Evolutionary conservation across 1,284 basidiomycete species (phyloP).

Genomic region (Phylloboletellus chloephorus): DNA sequence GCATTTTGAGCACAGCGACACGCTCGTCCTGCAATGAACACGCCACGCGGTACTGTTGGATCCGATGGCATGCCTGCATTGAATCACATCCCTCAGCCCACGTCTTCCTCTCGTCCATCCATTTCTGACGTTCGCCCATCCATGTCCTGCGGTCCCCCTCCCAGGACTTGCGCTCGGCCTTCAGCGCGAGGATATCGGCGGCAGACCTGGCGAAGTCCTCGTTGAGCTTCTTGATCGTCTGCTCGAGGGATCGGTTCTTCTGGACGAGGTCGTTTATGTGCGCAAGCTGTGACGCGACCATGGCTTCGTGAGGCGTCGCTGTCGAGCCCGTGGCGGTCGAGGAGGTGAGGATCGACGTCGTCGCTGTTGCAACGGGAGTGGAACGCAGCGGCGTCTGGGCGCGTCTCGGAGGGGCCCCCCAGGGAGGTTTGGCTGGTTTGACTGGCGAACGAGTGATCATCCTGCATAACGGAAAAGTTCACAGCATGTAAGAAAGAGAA

Average conservation of each 20-base stretch:
- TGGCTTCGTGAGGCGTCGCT: constrained; percentile 43
- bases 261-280: constrained; percentile 67
- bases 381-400: constrained; percentile 22
- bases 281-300: constrained; percentile 49
- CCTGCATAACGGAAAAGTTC: constrained; percentile 2
- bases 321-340: constrained; percentile 28
- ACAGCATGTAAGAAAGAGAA: background rate
- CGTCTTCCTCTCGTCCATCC: constrained; percentile 46
- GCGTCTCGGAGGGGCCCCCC: constrained; percentile 18
- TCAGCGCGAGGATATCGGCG: constrained; percentile 16
- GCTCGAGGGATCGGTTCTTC: constrained; percentile 56
- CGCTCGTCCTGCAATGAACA: constrained; percentile 51
- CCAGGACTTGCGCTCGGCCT: constrained; percentile 22
- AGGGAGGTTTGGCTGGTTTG: constrained; percentile 16
- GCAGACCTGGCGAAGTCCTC: constrained; percentile 39
- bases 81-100: constrained; percentile 61
- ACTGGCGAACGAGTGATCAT: constrained; percentile 30
- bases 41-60: constrained; percentile 53
- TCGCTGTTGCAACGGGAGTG: constrained; percentile 16
- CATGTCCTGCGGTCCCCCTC: constrained; percentile 36
- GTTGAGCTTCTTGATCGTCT: constrained; percentile 47
- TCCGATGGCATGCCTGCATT: constrained; percentile 55
- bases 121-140: constrained; percentile 41
- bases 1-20: constrained; percentile 43
- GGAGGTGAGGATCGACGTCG: constrained; percentile 28